Percentiles rank a stretch among this genome's conserved stretches.
Evolutionary conservation across 441 rosid genomes (phyloP).

Genomic region (Euphorbia celastroides): DNA sequence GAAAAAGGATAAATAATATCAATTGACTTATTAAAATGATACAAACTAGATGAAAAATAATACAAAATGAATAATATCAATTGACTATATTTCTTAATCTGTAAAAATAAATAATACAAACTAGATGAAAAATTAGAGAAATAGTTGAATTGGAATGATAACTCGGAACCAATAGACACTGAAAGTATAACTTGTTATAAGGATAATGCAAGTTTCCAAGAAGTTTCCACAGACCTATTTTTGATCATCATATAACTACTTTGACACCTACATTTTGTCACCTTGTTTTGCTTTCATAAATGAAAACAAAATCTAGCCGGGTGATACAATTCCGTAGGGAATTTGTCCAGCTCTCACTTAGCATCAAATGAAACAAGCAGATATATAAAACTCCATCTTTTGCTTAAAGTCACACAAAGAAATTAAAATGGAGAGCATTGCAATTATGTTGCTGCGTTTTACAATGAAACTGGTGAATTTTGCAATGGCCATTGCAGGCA

Average conservation of each 20-base stretch:
- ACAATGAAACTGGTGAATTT: constrained; percentile 67
- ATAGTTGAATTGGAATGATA: no score
- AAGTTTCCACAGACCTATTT: constrained; percentile 35
- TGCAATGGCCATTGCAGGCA: constrained; percentile 62
- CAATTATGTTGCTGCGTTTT: constrained; percentile 53
- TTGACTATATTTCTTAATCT: no score
- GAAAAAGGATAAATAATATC: no score
- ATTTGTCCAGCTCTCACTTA: not conserved
- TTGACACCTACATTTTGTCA: not conserved
- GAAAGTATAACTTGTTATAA: not conserved
- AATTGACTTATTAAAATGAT: no score
- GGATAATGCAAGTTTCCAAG: constrained; percentile 19
- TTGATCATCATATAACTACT: no score
- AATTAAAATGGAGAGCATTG: constrained; percentile 35
- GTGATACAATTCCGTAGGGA: not conserved
- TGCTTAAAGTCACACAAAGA: not conserved
- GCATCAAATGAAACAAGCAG: no score
- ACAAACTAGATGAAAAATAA: no score
- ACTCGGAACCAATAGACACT: not conserved
- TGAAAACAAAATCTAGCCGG: not conserved
- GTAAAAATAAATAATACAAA: no score
- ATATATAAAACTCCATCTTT: not conserved
- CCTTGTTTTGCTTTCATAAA: not conserved
- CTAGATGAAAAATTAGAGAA: no score
- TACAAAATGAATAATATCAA: no score